A percentile compares a stretch with the other conserved stretches of the same genome.
phyloP scores from a whole-genome alignment of 192 early-diverging fungal species.

The Geosiphon pyriformis region DNA sequence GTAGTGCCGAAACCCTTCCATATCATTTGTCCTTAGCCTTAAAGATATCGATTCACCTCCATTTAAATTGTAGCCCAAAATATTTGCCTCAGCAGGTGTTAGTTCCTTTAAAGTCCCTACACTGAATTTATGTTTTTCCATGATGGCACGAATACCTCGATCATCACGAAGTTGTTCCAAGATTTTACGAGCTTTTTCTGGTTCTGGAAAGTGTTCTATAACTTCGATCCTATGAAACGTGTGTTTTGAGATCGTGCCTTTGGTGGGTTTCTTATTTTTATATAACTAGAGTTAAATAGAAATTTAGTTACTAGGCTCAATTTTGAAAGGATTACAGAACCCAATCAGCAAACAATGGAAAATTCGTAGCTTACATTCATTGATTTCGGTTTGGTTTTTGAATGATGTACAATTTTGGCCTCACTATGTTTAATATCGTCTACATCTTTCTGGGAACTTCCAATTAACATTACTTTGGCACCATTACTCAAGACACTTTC shows the following conservation, averaged over 20 bases:
- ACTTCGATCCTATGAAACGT: conserved; percentile 56
- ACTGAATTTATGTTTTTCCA: conserved; percentile 57
- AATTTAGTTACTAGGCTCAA: too few species aligned
- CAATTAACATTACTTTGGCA: conserved; percentile 52
- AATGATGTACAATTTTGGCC: conserved; percentile 22
- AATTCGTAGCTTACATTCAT: conserved; percentile 3
- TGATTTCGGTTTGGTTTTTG: conserved; percentile 8
- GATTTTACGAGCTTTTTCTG: conserved; percentile 48
- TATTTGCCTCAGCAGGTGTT: conserved; percentile 56
- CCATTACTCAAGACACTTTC: conserved; percentile 25
- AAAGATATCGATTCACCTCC: conserved; percentile 66
- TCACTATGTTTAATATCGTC: conserved; percentile 24
- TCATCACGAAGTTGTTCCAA: conserved; percentile 67
- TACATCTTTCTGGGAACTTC: conserved; percentile 38
- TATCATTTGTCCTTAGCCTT: conserved; percentile 68
- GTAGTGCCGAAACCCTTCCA: conserved; percentile 73
- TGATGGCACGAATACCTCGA: conserved; percentile 49
- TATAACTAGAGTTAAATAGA: too few species aligned
- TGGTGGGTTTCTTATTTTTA: conserved; percentile 5
- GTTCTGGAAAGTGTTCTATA: conserved; percentile 49
- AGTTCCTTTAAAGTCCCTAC: conserved; percentile 65
- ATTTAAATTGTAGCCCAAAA: conserved; percentile 71
- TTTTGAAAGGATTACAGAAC: too few species aligned
- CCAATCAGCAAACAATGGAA: too few species aligned
- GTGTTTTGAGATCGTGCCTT: conserved; percentile 30